Conservation (phyloP, 2,329 filamentous ascomycete genomes). For the Nemania diffusa region DNA sequence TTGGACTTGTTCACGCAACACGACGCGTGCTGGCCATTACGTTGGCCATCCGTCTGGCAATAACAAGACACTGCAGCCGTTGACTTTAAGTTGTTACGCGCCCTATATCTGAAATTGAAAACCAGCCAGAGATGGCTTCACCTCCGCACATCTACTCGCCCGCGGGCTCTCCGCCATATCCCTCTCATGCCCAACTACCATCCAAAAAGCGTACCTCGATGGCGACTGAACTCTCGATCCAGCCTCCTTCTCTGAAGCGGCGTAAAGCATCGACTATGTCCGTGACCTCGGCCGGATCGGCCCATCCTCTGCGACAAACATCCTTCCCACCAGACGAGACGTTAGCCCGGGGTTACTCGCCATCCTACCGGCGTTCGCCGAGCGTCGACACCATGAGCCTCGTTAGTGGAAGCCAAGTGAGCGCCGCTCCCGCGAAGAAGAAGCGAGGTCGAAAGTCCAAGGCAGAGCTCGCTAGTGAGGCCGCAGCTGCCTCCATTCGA, state of each 20-base stretch:
- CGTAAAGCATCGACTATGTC: conserved; percentile 76
- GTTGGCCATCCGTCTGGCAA: neutral
- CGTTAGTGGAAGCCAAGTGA: conserved; percentile 70
- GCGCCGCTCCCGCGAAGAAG: conserved; percentile 62
- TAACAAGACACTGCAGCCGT: too few species aligned
- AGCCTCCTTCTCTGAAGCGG: conserved; percentile 67
- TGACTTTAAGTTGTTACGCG: too few species aligned
- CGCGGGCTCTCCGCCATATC: conserved; percentile 65
- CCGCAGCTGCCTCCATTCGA: conserved; percentile 55
- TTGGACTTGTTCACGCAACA: neutral
- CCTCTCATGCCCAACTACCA: conserved; percentile 61
- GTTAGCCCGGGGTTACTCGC: conserved; percentile 55
- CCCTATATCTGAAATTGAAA: neutral
- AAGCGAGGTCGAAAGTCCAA: conserved; percentile 72
- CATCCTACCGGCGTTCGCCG: conserved; percentile 69
- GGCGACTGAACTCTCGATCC: conserved; percentile 61
- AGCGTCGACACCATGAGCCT: conserved; percentile 70
- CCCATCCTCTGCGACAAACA: conserved; percentile 80
- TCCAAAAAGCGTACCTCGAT: conserved; percentile 72
- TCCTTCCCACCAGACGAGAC: conserved; percentile 77
- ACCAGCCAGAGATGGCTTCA: conserved; percentile 60
- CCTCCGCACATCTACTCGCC: conserved; percentile 63
- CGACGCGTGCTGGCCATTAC: neutral
- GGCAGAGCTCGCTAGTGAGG: conserved; percentile 62
- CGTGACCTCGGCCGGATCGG: conserved; percentile 60